These are phyloP conservation scores for Silene latifolia DNA, from an alignment of 148 eudicot species.

Conservation along the genomic window DNA sequence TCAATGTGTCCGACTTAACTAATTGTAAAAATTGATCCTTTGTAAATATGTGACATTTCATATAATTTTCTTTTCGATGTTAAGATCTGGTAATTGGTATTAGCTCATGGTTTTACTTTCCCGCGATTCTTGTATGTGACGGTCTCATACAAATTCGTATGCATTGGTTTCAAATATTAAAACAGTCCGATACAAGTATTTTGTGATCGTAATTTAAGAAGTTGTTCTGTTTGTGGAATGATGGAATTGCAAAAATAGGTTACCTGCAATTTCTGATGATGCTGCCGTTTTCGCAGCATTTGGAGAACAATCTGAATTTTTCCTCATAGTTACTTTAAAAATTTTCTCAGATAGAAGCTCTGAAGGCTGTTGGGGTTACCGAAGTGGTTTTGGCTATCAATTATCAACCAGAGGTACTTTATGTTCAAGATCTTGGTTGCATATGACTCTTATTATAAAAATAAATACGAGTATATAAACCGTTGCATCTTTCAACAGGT, in stretches of 20 bases:
- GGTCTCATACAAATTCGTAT: too few species aligned
- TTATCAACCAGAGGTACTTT: slow-evolving; percentile 91
- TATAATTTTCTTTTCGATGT: too few species aligned
- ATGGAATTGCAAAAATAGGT: neutral
- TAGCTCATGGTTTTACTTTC: too few species aligned
- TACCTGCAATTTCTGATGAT: neutral
- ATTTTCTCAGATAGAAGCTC: slow-evolving; percentile 76
- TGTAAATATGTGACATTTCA: too few species aligned
- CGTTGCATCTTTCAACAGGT: slow-evolving; percentile 38
- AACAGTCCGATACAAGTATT: too few species aligned
- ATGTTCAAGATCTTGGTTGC: neutral
- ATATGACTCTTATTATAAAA: neutral
- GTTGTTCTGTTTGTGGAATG: neutral
- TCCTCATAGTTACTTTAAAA: neutral
- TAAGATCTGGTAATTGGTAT: too few species aligned
- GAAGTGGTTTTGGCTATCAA: slow-evolving; percentile 97
- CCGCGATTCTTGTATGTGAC: too few species aligned
- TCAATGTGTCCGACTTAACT: too few species aligned
- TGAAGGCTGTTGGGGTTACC: slow-evolving; percentile 83
- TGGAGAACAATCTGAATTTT: neutral
- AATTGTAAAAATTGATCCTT: too few species aligned
- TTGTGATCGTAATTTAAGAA: neutral
- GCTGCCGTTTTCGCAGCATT: neutral
- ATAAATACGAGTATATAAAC: neutral
- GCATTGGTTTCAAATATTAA: too few species aligned